Evolutionary conservation across 495 filamentous ascomycete species (phyloP).

Genomic region (Penicillium cosmopolitanum): DNA sequence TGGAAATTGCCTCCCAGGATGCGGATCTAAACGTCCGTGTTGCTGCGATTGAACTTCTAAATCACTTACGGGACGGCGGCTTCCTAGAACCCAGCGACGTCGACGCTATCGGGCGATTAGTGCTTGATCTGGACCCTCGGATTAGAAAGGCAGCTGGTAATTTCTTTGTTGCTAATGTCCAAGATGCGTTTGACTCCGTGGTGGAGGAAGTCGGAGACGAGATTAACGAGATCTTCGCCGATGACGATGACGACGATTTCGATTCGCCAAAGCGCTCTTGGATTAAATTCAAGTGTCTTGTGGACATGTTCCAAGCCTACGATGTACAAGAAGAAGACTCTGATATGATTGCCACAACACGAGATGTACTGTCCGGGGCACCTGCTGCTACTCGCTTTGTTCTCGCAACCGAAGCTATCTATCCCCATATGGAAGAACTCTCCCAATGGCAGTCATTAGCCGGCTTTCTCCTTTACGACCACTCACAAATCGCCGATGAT

Average conservation of each 20-base stretch:
- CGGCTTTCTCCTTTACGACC: slow-evolving; percentile 90
- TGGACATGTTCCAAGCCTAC: slow-evolving; percentile 79
- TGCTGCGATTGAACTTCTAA: slow-evolving; percentile 75
- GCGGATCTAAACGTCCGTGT: slow-evolving; percentile 76
- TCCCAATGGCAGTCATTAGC: slow-evolving; percentile 86
- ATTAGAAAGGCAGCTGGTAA: slow-evolving; percentile 84
- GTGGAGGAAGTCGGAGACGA: slow-evolving; percentile 87
- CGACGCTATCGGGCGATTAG: slow-evolving; percentile 77
- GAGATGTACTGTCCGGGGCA: slow-evolving; percentile 43
- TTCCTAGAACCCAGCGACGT: slow-evolving; percentile 90
- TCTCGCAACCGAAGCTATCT: slow-evolving; percentile 82
- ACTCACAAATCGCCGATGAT: slow-evolving; percentile 62
- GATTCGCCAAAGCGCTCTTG: slow-evolving; percentile 76
- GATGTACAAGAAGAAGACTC: slow-evolving; percentile 58
- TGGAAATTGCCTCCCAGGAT: slow-evolving; percentile 90
- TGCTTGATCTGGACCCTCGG: slow-evolving; percentile 83
- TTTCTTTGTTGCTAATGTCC: slow-evolving; percentile 86
- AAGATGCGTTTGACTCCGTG: slow-evolving; percentile 77
- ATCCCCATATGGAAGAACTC: slow-evolving; percentile 76
- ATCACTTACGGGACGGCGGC: slow-evolving; percentile 78
- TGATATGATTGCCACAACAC: slow-evolving; percentile 35
- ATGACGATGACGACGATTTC: slow-evolving; percentile 70
- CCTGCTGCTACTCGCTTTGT: slow-evolving; percentile 76
- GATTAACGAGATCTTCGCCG: slow-evolving; percentile 65
- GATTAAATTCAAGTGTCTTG: slow-evolving; percentile 89